These are phyloP conservation scores for Xanthoconium purpureum DNA, from an alignment of 768 basidiomycete species.

Conservation along the genomic window DNA sequence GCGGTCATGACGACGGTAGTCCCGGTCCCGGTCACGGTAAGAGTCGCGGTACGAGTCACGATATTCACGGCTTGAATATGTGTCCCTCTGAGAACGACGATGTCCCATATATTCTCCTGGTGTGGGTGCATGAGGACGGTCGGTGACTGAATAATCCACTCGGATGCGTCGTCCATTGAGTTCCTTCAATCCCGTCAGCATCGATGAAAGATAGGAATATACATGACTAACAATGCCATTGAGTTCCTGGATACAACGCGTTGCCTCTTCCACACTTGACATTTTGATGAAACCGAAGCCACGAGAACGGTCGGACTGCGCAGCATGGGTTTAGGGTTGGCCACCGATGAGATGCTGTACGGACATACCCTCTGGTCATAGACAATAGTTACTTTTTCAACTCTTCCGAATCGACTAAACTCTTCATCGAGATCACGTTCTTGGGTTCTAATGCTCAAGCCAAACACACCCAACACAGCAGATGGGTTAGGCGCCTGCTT, in stretches of 20 bases:
- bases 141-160: slow-evolving; percentile 95
- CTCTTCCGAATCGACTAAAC: slow-evolving; percentile 82
- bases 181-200: slow-evolving; percentile 49
- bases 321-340: slow-evolving; percentile 21
- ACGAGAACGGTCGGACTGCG: slow-evolving; percentile 88
- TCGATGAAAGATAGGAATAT: background rate
- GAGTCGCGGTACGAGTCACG: slow-evolving; percentile 46
- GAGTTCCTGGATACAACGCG: slow-evolving; percentile 81
- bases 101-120: slow-evolving; percentile 99
- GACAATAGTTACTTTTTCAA: slow-evolving; percentile 94
- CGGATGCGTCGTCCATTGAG: slow-evolving; percentile 94
- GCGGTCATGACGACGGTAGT: slow-evolving; percentile 38
- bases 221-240: slow-evolving; percentile 77
- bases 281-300: slow-evolving; percentile 99
- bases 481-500: slow-evolving; percentile 84
- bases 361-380: slow-evolving; percentile 88
- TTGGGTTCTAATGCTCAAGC: slow-evolving; percentile 91
- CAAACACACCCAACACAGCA: slow-evolving; percentile 94
- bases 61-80: slow-evolving; percentile 42
- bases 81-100: slow-evolving; percentile 55
- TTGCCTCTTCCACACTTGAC: slow-evolving; percentile 83
- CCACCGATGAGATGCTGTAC: background rate
- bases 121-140: slow-evolving; percentile 91
- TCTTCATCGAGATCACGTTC: slow-evolving; percentile 95
- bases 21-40: slow-evolving; percentile 46